Conservation (phyloP, 352 stramenopile species). For the Pythium angustatum region DNA sequence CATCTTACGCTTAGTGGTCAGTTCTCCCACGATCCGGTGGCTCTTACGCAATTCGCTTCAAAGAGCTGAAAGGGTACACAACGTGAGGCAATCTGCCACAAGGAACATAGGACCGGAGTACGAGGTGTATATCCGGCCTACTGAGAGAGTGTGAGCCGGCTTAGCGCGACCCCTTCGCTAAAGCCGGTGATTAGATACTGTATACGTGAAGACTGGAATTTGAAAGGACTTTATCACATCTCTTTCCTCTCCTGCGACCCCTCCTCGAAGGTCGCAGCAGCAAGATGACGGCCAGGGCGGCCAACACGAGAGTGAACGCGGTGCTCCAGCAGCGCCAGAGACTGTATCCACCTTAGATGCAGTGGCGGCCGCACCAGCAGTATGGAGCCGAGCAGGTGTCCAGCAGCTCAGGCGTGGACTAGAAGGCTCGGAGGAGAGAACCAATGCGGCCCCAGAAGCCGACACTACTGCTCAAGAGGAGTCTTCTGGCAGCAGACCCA, state of each 20-base stretch:
- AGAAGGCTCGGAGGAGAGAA: not conserved
- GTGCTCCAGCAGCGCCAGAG: not conserved
- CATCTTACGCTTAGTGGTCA: not conserved
- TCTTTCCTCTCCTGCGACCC: too few species aligned
- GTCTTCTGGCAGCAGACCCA: not conserved
- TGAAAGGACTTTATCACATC: not conserved
- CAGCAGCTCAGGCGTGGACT: not conserved
- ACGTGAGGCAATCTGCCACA: not conserved
- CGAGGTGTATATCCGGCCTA: not conserved
- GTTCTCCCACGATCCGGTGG: not conserved
- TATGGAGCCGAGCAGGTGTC: not conserved
- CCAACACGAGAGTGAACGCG: not conserved
- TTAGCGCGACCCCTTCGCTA: not conserved
- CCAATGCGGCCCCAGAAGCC: not conserved
- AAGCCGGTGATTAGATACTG: not conserved
- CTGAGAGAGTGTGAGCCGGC: not conserved
- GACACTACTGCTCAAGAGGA: not conserved
- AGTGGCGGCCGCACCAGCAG: not conserved
- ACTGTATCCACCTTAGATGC: not conserved
- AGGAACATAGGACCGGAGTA: not conserved
- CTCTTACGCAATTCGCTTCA: not conserved
- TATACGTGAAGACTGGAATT: not conserved
- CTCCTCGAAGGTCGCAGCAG: not conserved
- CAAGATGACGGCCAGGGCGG: not conserved
- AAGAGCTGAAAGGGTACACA: constrained; percentile 1